Conservation (phyloP, 2,329 filamentous ascomycete genomes). For the Zymoseptoria brevis region DNA sequence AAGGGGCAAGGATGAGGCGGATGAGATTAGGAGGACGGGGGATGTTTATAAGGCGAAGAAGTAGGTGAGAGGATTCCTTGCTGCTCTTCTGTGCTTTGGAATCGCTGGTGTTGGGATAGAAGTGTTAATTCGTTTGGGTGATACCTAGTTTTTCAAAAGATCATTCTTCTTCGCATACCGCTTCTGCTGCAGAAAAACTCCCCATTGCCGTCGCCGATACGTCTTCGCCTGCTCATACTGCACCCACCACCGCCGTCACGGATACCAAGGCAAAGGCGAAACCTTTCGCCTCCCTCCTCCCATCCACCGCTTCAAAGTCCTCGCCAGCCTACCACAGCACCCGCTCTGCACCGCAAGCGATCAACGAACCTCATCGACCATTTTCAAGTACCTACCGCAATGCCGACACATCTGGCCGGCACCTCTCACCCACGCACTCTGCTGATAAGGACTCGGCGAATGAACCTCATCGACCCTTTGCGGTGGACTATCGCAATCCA, state of each 20-base stretch:
- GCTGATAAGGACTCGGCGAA: background rate
- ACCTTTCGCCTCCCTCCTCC: background rate
- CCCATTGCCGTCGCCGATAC: no score
- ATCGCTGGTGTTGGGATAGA: background rate
- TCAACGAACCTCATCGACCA: background rate
- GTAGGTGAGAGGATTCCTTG: conserved; percentile 16
- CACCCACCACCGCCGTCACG: background rate
- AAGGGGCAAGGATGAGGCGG: conserved; percentile 40
- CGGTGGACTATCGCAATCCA: background rate
- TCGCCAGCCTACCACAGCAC: background rate
- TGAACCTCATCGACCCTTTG: background rate
- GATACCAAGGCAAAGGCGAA: background rate
- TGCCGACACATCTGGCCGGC: background rate
- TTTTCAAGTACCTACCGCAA: background rate
- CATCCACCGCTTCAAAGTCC: background rate
- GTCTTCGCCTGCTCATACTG: background rate
- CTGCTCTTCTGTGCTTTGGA: background rate
- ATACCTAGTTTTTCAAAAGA: conserved; percentile 5
- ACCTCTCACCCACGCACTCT: no score
- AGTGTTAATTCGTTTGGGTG: conserved; percentile 4
- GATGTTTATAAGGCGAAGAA: conserved; percentile 37
- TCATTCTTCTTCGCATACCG: background rate
- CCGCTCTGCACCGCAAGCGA: background rate
- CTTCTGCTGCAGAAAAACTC: no score
- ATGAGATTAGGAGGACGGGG: conserved; percentile 42